phyloP scores from a whole-genome alignment of 192 early-diverging fungal species.

The Gryganskiella cystojenkinii region DNA sequence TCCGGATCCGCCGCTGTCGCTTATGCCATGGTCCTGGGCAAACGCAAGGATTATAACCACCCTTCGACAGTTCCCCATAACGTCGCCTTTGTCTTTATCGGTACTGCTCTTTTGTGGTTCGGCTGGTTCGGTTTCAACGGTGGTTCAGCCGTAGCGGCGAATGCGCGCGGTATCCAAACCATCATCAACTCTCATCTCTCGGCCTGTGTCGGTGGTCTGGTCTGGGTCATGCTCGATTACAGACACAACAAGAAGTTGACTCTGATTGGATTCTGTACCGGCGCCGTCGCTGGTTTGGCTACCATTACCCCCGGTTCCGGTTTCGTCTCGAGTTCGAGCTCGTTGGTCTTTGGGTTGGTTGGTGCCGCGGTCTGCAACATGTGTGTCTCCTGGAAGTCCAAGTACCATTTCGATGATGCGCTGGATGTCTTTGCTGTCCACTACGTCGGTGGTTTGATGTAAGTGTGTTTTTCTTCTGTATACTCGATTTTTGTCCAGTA shows the following conservation, averaged over 20 bases:
- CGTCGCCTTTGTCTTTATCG: conserved; percentile 85
- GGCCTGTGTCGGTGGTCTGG: conserved; percentile 72
- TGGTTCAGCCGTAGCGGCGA: conserved; percentile 77
- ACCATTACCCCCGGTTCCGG: conserved; percentile 90
- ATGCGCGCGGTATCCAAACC: conserved; percentile 78
- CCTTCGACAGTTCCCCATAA: conserved; percentile 84
- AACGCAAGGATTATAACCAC: conserved; percentile 75
- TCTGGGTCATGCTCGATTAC: conserved; percentile 82
- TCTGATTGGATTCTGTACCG: conserved; percentile 88
- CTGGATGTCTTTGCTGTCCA: conserved; percentile 88
- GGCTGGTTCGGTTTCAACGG: conserved; percentile 95
- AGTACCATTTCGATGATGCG: conserved; percentile 79
- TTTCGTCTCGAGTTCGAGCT: conserved; percentile 76
- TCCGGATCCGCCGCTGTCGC: conserved; percentile 87
- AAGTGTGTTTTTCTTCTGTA: conserved; percentile 4
- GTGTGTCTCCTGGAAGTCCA: conserved; percentile 70
- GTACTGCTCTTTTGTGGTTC: conserved; percentile 87
- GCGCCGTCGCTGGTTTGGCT: conserved; percentile 90
- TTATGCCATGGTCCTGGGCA: conserved; percentile 84
- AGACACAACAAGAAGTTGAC: conserved; percentile 76
- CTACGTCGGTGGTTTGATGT: conserved; percentile 74
- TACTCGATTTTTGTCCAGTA: conserved; percentile 25
- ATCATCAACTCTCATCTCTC: conserved; percentile 82
- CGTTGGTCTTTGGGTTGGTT: conserved; percentile 80
- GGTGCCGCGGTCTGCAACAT: conserved; percentile 75